A percentile compares a stretch with the other conserved stretches of the same genome.
These are phyloP conservation scores for Purpureocillium takamizusanense DNA, from an alignment of 2,329 filamentous ascomycete species.

Conservation along the genomic window DNA sequence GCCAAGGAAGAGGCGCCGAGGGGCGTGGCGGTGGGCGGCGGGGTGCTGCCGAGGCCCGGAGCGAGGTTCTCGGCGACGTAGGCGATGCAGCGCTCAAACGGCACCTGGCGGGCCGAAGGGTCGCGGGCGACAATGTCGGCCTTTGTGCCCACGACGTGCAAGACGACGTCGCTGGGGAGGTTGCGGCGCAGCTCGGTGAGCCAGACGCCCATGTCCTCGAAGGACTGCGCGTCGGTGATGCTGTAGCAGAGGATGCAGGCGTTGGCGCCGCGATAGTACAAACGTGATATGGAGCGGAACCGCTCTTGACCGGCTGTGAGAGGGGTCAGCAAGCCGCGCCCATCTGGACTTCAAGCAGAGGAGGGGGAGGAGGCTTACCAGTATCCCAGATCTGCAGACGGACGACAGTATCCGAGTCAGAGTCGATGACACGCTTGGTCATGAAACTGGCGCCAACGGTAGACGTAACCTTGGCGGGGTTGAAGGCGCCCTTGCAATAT, in stretches of 20 bases:
- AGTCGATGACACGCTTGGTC: conserved; percentile 72
- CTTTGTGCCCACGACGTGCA: conserved; percentile 94
- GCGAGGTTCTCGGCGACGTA: conserved; percentile 91
- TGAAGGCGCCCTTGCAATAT: conserved; percentile 65
- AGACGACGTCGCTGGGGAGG: conserved; percentile 66
- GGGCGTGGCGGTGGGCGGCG: conserved; percentile 52
- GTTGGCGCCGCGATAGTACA: conserved; percentile 94
- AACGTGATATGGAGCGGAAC: conserved; percentile 85
- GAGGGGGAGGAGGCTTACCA: conserved; percentile 33
- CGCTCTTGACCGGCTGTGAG: conserved; percentile 73
- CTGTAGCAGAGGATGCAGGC: conserved; percentile 92
- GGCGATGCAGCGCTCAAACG: conserved; percentile 90
- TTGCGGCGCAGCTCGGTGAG: conserved; percentile 76
- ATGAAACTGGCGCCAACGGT: conserved; percentile 77
- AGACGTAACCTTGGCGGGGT: conserved; percentile 52
- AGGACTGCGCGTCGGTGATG: conserved; percentile 79
- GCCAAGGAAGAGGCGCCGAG: conserved; percentile 13
- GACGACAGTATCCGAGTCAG: conserved; percentile 76
- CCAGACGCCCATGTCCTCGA: conserved; percentile 89
- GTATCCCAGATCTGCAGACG: conserved; percentile 97
- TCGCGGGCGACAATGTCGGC: conserved; percentile 84
- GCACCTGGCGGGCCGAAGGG: conserved; percentile 69
- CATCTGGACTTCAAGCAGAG: conserved; percentile 3
- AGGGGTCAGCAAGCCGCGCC: conserved; percentile 3
- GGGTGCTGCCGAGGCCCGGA: conserved; percentile 58